Conservation (phyloP, 1,284 basidiomycete genomes). For the Pterula multifida region DNA sequence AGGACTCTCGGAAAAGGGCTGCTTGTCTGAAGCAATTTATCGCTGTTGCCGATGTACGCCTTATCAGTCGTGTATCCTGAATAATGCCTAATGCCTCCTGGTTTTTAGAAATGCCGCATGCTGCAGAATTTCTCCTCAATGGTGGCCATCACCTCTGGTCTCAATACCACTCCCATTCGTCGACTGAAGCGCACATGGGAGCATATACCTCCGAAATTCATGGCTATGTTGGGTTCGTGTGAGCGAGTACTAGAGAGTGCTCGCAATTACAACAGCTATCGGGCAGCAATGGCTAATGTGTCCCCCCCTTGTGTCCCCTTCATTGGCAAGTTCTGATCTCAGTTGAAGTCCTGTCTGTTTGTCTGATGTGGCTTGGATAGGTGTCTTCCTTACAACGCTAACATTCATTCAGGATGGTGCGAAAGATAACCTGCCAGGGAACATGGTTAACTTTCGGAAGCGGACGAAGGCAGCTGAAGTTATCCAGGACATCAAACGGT, state of each 20-base stretch:
- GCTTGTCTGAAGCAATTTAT: conserved; percentile 91
- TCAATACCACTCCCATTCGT: conserved; percentile 90
- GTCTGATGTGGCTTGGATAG: conserved; percentile 26
- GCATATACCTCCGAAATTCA: conserved; percentile 62
- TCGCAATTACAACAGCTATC: conserved; percentile 92
- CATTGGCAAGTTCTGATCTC: conserved; percentile 48
- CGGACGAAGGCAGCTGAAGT: conserved; percentile 89
- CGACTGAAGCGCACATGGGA: conserved; percentile 95
- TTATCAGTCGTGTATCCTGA: neutral
- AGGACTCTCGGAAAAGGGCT: conserved; percentile 82
- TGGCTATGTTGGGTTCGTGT: conserved; percentile 56
- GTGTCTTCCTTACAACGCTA: conserved; percentile 90
- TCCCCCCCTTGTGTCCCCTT: conserved; percentile 96
- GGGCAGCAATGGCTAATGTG: conserved; percentile 74
- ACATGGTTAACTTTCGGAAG: conserved; percentile 93
- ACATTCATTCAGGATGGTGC: conserved; percentile 99
- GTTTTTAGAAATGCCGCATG: conserved; percentile 69
- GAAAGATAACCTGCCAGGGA: conserved; percentile 70
- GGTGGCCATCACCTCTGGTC: conserved; percentile 90
- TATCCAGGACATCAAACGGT: conserved; percentile 92
- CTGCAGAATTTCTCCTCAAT: conserved; percentile 94
- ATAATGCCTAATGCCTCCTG: too few species aligned
- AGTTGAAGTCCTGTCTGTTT: conserved; percentile 13
- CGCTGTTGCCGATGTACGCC: conserved; percentile 80
- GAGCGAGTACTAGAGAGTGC: conserved; percentile 81